Percentiles rank a stretch among this genome's conserved stretches.
phyloP scores from a whole-genome alignment of 495 filamentous ascomycete species.

The Aspergillus nidulans region DNA sequence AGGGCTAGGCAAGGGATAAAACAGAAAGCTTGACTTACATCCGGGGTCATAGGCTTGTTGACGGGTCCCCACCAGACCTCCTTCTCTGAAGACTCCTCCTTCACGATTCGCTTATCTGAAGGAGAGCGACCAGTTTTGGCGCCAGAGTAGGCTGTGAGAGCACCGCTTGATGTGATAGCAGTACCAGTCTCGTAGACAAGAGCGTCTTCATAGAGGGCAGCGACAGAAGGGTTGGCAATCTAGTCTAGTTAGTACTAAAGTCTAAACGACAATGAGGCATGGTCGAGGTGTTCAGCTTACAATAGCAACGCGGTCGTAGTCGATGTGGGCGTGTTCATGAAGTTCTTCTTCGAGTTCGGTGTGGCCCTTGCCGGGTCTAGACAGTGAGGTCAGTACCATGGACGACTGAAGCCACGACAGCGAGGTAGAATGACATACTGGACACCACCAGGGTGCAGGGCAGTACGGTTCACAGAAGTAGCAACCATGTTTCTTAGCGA shows the following conservation, averaged over 20 bases:
- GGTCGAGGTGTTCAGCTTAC: slow-evolving; percentile 55
- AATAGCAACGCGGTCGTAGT: slow-evolving; percentile 98
- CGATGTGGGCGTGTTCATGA: slow-evolving; percentile 97
- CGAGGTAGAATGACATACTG: slow-evolving; percentile 56
- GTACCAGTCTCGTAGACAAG: slow-evolving; percentile 97
- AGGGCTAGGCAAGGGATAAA: slow-evolving; percentile 22
- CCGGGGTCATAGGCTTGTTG: slow-evolving; percentile 97
- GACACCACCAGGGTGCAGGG: slow-evolving; percentile 86
- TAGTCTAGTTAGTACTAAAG: slow-evolving; percentile 28
- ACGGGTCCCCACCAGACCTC: slow-evolving; percentile 98
- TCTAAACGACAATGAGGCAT: neutral
- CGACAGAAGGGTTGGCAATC: slow-evolving; percentile 87
- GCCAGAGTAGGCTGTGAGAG: slow-evolving; percentile 94
- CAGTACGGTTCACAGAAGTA: slow-evolving; percentile 81
- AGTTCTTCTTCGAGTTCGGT: slow-evolving; percentile 97
- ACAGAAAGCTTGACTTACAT: slow-evolving; percentile 62
- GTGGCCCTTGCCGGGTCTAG: slow-evolving; percentile 77
- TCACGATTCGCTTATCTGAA: slow-evolving; percentile 92
- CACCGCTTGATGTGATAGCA: slow-evolving; percentile 92
- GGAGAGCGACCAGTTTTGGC: slow-evolving; percentile 97
- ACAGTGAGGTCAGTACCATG: slow-evolving; percentile 28
- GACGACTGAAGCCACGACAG: neutral
- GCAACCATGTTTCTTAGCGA: slow-evolving; percentile 63
- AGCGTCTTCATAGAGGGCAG: slow-evolving; percentile 97
- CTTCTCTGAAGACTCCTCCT: slow-evolving; percentile 82